Percentiles rank a stretch among this genome's conserved stretches.
These are phyloP conservation scores for Immersiella caudata DNA, from an alignment of 495 filamentous ascomycete species.

Conservation along the genomic window DNA sequence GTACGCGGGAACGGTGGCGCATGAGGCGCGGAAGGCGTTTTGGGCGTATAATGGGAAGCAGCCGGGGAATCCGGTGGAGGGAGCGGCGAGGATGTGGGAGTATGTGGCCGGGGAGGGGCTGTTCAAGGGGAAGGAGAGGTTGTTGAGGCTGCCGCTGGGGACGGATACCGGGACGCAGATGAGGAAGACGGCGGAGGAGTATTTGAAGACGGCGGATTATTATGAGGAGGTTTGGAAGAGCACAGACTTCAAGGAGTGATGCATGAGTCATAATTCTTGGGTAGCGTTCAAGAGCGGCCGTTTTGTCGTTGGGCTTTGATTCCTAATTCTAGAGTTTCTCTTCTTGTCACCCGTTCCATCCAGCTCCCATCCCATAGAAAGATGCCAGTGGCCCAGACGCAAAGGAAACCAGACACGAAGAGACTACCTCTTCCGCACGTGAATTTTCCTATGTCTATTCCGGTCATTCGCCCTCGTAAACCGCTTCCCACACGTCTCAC, in stretches of 20 bases:
- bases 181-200: conserved; percentile 18
- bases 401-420: neutral
- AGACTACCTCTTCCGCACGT: conserved; percentile 13
- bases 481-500: conserved; percentile 37
- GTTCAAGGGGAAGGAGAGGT: conserved; percentile 16
- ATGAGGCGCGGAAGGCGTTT: conserved; percentile 20
- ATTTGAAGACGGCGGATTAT: conserved; percentile 3
- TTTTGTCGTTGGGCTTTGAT: neutral
- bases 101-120: conserved; percentile 6
- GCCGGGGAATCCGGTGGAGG: conserved; percentile 47
- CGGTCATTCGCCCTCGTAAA: conserved; percentile 52
- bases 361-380: neutral
- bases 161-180: conserved; percentile 24
- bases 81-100: conserved; percentile 17
- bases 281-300: neutral
- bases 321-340: neutral
- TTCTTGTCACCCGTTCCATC: neutral
- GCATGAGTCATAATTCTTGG: neutral
- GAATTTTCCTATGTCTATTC: conserved; percentile 47
- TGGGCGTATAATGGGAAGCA: conserved; percentile 33
- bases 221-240: conserved; percentile 15
- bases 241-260: conserved; percentile 16
- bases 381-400: neutral
- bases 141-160: conserved; percentile 15
- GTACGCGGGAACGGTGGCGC: conserved; percentile 30